Base-by-base conservation (phyloP, 768 basidiomycete species). In the Auricularia auricula-judae region DNA sequence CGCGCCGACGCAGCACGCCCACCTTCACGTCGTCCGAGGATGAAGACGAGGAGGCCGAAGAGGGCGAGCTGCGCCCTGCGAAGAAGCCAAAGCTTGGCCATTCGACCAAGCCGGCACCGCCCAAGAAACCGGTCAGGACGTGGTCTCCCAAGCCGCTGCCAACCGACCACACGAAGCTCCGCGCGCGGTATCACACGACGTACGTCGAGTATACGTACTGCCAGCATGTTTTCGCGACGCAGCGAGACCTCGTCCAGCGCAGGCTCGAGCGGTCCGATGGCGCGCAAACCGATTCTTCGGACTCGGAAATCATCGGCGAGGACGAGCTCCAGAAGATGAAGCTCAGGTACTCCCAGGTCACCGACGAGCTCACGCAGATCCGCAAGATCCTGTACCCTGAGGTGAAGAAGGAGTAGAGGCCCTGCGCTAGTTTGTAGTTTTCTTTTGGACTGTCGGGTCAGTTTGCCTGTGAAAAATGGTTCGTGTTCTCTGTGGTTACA, bases 1-100 rank as follows among this genome's bases (percentile, higher is more conserved):
- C 39, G 12, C 63, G 68, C 21, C 78, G 83, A 56, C 84, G 86
- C 56, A 78, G 74, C 53, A 83, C 85, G 2, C 85, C 84, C 1
- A 80, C 84, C 62, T 87, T 85, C 66, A 87, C 87, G 0, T 86
- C 86, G 1, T 85, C 86, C 1, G 85, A 85, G 44, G 83, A 87
- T 62, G 84, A 86, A 29, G 67, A 44, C 33, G 68, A 71, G 21
- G 42, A 68, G 34, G 64, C 70, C 35, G 39, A 61, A 29, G 65
- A 73, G 11, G 71, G 72, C 18, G 29, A 35, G 33, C n/a, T 29
- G 29, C 43, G 47, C 36, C 35, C 54, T 18, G 21, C 23, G 39
- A 66, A 65, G 59, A 54, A 21, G 11, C 16, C 29, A 3, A 53
- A 39, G 21, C 44, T 42, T 12, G 23, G 8, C 35, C 61, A 29